Evolutionary conservation across 495 filamentous ascomycete species (phyloP), one percentile per base, ranked within the genome.

Genomic region (Aspergillus steynii): DNA sequence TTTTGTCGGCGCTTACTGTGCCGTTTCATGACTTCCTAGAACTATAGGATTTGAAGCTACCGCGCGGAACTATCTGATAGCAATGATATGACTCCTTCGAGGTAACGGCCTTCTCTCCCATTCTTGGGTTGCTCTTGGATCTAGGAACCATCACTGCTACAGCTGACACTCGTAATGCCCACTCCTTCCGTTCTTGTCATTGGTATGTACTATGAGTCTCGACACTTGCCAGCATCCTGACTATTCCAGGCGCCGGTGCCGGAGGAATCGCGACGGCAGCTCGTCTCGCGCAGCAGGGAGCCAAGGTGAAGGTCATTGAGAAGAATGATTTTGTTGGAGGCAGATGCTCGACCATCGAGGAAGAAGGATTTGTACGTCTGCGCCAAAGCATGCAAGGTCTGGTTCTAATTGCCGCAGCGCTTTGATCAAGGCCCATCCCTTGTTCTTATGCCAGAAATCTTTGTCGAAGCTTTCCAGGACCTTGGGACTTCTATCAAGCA

Each of bases 381-480:
- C 14, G 20, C 7, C 8, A 1, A 12, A 8, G 34, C 15, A n/a
- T 45, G 10, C 10, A 55, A 59, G 37, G 5, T 27, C 26, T 55
- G 63, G 2, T 10, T 48, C 64, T 62, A 49, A 51, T n/a, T 34
- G 12, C 9, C 6, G 9, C 56, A 85, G 80, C 82, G 88, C 28
- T 90, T 90, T 74, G 88, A 90, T 66, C 86, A 89, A 77, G 88
- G 88, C 0, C 88, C 88, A 0, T 89, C 86, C 0, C 80, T 90
- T 4, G 81, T 91, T 2, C 74, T 91, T 3, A 85, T 91, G 31
- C 88, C 87, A 5, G 79, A 79, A 52, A 74, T 89, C 51, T 91
- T 90, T 75, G 74, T 76, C 25, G 83, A 87, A 67, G 78, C 83
- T 14, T 91, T 89, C 63, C 66, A 68, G 28, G 87, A 91, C 63